Evolutionary conservation across 495 filamentous ascomycete species (phyloP), one percentile per base, ranked within the genome.

Genomic region (Aspergillus asperescens): DNA sequence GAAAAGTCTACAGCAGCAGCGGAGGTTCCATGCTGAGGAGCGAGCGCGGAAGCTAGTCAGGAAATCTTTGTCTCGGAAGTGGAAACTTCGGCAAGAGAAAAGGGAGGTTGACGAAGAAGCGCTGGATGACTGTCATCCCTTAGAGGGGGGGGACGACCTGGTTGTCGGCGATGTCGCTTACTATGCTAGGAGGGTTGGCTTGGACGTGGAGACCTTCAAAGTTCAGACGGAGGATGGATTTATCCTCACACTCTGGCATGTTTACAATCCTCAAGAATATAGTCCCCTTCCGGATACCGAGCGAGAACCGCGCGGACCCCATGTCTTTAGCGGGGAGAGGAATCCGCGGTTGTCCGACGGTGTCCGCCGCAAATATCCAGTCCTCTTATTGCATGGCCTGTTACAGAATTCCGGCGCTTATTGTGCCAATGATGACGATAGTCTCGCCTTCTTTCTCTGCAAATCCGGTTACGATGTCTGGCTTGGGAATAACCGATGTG

Each of bases 141-240:
- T 81, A 22, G 89, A 93, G 70, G 89, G 88, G 10, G 89, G 89
- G 0, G 79, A 80, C 31, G 92, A 97, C 62, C 82, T 78, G 3
- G 62, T 96, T 3, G 63, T 88, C 7, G 88, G 85, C 61, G 86
- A 96, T 65, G 81, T 91, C 8, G 78, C 79, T 5, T 94, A 96
- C 62, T 97, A 97, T 64, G 92, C 92, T 0, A 76, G 88, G 29
- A 73, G 90, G 13, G 92, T 96, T 1, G 93, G 92, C 6, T 77
- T 97, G 5, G 89, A 96, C 52, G 81, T 88, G 15, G 93, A 96
- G 61, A 79, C 78, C 18, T 90, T 87, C 61, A 74, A 87, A 29
- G 90, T 96, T 0, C 83, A 95, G 66, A 97, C 93, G 0, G 92
- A 96, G 66, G 92, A 97, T 61, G 93, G 92, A 4, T 96, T 95